A percentile compares a stretch with the other conserved stretches of the same genome.
Conservation (phyloP, 2,329 filamentous ascomycete genomes). For the Nothopassalora personata region DNA sequence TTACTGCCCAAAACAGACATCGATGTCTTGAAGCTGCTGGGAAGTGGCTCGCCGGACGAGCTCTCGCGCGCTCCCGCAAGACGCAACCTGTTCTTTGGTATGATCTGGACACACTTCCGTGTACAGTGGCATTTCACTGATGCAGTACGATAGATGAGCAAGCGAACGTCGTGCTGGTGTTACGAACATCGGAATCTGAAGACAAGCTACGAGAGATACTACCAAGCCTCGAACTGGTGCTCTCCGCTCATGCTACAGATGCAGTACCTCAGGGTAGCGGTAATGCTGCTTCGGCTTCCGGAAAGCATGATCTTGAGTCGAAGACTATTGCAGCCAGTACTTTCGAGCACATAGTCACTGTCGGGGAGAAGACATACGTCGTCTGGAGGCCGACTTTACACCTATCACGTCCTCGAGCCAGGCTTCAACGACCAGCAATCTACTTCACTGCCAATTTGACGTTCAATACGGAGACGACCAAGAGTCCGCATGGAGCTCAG, state of each 20-base stretch:
- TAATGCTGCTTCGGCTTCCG: constrained; percentile 26
- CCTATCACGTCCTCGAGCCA: constrained; percentile 45
- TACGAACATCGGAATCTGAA: constrained; percentile 19
- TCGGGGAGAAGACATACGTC: constrained; percentile 22
- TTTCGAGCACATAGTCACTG: constrained; percentile 17
- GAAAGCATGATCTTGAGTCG: constrained; percentile 28
- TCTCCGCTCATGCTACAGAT: constrained; percentile 31
- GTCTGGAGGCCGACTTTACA: constrained; percentile 28
- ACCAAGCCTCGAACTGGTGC: constrained; percentile 23
- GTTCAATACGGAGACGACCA: background rate
- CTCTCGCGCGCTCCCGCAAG: constrained; percentile 19
- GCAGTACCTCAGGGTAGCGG: constrained; percentile 28
- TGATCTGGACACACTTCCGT: background rate
- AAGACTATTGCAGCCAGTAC: constrained; percentile 9
- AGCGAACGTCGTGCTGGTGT: constrained; percentile 22
- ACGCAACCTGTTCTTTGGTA: constrained; percentile 31
- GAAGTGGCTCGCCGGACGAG: constrained; percentile 20
- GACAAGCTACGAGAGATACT: constrained; percentile 21
- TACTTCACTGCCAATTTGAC: constrained; percentile 49
- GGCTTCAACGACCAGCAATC: constrained; percentile 61
- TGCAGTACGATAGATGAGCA: constrained; percentile 24
- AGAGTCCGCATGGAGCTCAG: constrained; percentile 31
- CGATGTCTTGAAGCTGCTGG: constrained; percentile 18
- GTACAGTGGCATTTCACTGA: constrained; percentile 18
- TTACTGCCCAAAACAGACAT: constrained; percentile 22